A percentile compares a stretch with the other conserved stretches of the same genome.
phyloP scores from a whole-genome alignment of 2,329 filamentous ascomycete genomes.

The Fusarium phyllophilum region DNA sequence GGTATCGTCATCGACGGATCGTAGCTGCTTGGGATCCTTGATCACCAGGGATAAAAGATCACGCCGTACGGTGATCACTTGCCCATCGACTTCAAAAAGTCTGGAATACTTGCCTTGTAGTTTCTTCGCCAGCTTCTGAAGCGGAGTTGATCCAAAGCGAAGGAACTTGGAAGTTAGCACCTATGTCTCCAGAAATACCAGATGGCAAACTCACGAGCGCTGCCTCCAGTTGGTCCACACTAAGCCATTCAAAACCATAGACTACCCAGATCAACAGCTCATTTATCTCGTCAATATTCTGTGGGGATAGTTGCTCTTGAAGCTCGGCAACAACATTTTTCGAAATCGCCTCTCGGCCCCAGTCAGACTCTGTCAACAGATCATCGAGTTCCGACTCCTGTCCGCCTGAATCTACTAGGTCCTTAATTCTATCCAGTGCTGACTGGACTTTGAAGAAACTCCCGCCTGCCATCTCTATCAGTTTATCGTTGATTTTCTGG shows the following conservation, averaged over 20 bases:
- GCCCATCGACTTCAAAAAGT: not conserved
- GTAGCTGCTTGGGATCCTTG: not conserved
- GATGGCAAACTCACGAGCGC: not conserved
- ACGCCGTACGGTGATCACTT: not conserved
- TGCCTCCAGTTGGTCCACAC: not conserved
- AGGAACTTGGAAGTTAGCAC: not conserved
- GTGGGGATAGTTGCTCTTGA: not conserved
- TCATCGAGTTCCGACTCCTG: not conserved
- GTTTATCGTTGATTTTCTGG: not conserved
- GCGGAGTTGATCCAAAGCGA: not conserved
- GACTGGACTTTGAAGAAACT: not conserved
- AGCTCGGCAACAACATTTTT: not conserved
- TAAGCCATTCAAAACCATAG: not conserved
- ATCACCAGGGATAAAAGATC: not conserved
- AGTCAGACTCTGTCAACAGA: not conserved
- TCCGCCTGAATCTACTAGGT: not conserved
- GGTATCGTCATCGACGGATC: not conserved
- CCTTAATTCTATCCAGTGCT: not conserved
- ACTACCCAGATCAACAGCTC: not conserved
- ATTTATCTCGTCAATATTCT: not conserved
- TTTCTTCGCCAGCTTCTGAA: not conserved
- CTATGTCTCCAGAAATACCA: not conserved
- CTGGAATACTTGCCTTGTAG: not conserved
- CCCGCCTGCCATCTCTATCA: not conserved
- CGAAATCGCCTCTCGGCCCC: not conserved